phyloP scores from a whole-genome alignment of 306 rosid species.

The Ormosia semicastrata region DNA sequence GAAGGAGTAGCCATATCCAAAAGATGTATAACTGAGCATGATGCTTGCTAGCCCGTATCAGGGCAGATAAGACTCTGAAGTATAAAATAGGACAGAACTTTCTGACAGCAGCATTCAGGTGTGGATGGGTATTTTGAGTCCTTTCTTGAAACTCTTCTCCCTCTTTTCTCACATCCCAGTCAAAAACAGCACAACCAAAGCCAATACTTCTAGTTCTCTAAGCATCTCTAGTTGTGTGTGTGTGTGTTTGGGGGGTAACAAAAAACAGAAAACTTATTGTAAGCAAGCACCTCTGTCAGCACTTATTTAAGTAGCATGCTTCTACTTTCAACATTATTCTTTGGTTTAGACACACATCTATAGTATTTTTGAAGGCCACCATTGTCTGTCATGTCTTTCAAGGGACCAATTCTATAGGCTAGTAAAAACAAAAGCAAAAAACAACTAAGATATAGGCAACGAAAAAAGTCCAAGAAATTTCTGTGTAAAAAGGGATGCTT shows the following conservation, averaged over 20 bases:
- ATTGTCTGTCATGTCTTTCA: neutral
- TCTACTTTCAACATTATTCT: neutral
- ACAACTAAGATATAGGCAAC: neutral
- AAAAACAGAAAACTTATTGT: neutral
- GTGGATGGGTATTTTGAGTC: constrained; percentile 1
- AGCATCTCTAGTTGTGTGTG: neutral
- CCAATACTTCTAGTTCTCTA: constrained; percentile 11
- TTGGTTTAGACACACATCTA: neutral
- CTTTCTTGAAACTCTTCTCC: neutral
- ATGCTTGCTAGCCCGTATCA: neutral
- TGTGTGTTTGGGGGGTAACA: neutral
- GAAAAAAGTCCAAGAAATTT: neutral
- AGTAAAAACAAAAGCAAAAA: neutral
- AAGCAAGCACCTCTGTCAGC: neutral
- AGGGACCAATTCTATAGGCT: neutral
- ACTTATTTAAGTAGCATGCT: neutral
- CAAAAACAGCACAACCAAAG: neutral
- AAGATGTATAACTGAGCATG: constrained; percentile 19
- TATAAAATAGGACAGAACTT: constrained; percentile 5
- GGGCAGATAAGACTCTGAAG: neutral
- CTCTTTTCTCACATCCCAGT: neutral
- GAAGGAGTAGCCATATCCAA: constrained; percentile 22
- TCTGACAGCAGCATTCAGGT: neutral
- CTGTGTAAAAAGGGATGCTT: neutral
- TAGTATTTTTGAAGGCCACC: neutral